Base-by-base conservation (phyloP, 169 alveolate species). In the Nephromyces sp. region DNA sequence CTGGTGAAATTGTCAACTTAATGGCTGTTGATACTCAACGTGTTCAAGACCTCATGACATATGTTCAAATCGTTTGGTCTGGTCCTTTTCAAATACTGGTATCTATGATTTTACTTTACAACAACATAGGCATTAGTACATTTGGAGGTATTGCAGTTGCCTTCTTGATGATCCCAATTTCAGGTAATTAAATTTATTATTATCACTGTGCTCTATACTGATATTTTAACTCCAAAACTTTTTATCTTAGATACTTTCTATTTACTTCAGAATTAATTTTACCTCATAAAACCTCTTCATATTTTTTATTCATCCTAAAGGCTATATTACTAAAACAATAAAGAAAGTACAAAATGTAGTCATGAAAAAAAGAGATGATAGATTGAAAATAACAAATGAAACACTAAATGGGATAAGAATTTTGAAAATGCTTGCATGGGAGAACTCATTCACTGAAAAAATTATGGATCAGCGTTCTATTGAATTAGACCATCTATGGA, bases 401-500 rank as follows among this genome's bases (percentile, higher is more conserved):
- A 8, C 52, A 1, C 24, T 76, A 31, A 6, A 35, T 1, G 72
- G 82, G 68, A 91, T 91, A 65, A 86, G 87, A 76, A 77, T 86
- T 22, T 80, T 90, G 31, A 92, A 92, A 74, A 70, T 89, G 63
- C 87, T 90, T 79, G 86, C 86, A 2, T 92, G 97, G 97, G 90
- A 87, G 52, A 77, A 81, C 30, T 51, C 84, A 3, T 90, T 92
- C 77, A 27, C 72, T 6, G 68, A 75, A 43, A 77, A 73, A 74
- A 84, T 91, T 5, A 35, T 64, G 30, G 75, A 78, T 34, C 77
- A 77, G 32, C 78, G 97, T 70, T 68, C 74, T 6, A 34, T 33
- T 22, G 95, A 92, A 78, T 69, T 76, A 25, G 0, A 31, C 32
- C 22, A 2, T 28, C 68, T 76, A n/a, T 28, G 66, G 65, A 21